Evolutionary conservation across 2,329 filamentous ascomycete genomes (phyloP).

Genomic region (Fusarium phyllophilum): DNA sequence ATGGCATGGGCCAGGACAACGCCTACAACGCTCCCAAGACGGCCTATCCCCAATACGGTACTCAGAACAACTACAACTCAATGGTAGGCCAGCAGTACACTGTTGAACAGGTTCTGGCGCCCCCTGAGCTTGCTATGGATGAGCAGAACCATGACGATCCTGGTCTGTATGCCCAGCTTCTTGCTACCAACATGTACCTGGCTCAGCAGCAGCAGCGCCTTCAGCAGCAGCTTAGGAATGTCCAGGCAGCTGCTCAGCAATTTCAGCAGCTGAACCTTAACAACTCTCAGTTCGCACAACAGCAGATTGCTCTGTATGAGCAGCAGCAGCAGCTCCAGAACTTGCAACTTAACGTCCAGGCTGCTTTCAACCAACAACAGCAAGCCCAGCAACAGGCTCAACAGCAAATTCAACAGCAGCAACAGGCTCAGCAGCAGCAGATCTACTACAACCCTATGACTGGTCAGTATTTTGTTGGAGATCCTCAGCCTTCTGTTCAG

Average conservation of each 20-base stretch:
- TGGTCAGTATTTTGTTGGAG: conserved; percentile 86
- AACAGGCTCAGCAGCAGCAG: conserved; percentile 68
- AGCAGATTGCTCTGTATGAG: conserved; percentile 59
- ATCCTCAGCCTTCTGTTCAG: conserved; percentile 60
- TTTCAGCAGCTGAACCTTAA: conserved; percentile 81
- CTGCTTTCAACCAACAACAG: conserved; percentile 49
- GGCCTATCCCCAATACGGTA: conserved; percentile 61
- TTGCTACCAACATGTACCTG: conserved; percentile 91
- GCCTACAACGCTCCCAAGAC: conserved; percentile 66
- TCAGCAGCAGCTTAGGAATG: conserved; percentile 88
- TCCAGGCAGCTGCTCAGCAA: conserved; percentile 85
- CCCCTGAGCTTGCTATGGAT: conserved; percentile 81
- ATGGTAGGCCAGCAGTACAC: conserved; percentile 67
- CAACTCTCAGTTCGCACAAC: conserved; percentile 58
- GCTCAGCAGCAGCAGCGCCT: conserved; percentile 95
- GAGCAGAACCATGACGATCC: conserved; percentile 80
- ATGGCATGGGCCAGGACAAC: conserved; percentile 56
- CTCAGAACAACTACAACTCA: conserved; percentile 48
- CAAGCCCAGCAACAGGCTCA: conserved; percentile 59
- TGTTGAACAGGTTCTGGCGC: conserved; percentile 88
- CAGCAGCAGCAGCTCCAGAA: conserved; percentile 55
- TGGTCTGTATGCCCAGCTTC: conserved; percentile 84
- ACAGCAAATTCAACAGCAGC: conserved; percentile 60
- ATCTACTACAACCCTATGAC: conserved; percentile 88
- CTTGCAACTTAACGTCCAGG: conserved; percentile 53